phyloP scores from a whole-genome alignment of 148 eudicot genomes.

The Chenopodium berlandieri region DNA sequence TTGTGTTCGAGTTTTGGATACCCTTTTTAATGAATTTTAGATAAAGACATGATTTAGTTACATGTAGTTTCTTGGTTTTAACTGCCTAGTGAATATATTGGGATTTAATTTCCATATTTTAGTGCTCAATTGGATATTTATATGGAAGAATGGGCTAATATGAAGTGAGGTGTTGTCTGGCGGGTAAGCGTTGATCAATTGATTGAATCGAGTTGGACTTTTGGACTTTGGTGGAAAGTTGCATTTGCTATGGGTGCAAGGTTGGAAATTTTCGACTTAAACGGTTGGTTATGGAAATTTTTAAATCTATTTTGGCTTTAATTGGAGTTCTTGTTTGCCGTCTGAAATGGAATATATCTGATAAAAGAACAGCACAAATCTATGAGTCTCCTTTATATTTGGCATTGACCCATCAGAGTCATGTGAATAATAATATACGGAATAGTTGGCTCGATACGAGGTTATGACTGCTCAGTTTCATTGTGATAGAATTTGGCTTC shows the following conservation, averaged over 20 bases:
- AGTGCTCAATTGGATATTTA: background rate
- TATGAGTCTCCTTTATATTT: background rate
- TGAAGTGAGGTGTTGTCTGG: background rate
- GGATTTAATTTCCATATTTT: background rate
- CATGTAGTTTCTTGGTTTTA: background rate
- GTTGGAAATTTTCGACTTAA: background rate
- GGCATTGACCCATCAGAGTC: background rate
- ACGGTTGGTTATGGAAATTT: background rate
- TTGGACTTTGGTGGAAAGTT: background rate
- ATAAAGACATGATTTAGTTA: background rate
- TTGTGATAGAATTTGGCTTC: background rate
- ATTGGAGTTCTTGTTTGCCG: background rate
- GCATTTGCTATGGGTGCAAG: background rate
- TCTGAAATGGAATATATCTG: background rate
- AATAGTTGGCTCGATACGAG: background rate
- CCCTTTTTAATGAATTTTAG: background rate
- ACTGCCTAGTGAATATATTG: background rate
- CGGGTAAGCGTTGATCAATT: background rate
- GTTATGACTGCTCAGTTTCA: background rate
- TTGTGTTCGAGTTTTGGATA: slow-evolving; percentile 2
- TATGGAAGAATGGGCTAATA: background rate
- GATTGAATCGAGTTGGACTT: background rate
- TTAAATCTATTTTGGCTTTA: background rate
- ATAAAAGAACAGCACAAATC: background rate
- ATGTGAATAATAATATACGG: background rate